Base-by-base conservation (phyloP, 768 basidiomycete genomes). In the Rhodotorula taiwanensis region DNA sequence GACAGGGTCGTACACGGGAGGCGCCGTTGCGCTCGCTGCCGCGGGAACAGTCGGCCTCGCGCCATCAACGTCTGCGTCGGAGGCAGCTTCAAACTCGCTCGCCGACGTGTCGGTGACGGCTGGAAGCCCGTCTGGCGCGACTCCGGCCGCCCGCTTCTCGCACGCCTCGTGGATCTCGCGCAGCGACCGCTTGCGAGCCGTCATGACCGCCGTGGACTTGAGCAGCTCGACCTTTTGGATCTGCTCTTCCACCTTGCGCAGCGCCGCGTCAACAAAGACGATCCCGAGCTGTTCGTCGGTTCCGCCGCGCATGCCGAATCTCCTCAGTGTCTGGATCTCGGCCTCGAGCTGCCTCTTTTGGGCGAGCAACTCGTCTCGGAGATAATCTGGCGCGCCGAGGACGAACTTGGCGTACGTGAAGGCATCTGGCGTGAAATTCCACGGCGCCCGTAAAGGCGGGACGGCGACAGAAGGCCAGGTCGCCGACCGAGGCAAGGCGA, bases 391-490 rank as follows among this genome's bases (percentile, higher is more conserved):
- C 0, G 92, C 90, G 25, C 90, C 91, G 30, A 98, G 84, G 92
- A 98, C 95, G 79, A 98, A 95, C 73, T 89, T 91, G 25, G 92
- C 82, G 75, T 87, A 95, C 43, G 79, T 78, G 67, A 85, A 84
- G 44, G 95, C 87, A 72, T 97, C 91, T 1, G 93, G 95, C 27
- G 94, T 80, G 79, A 99, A 98, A 74, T 95, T 83, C 79, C 93
- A 98, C 11, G 95, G 94, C 0, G 91, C 89, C 72, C 92, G 86
- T 69, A 93, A 89, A 25, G 91, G 88, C 20, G 89, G 86, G 34
- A 95, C 78, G 4, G 93, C 81, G 63, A 94, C 91, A 3, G 91
- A 94, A 3, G 91, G 94, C 93, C 93, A 99, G 5, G 90, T 89
- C 21, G 79, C 72, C 3, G 94, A 93, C 28, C 90, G 85, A 43